These are phyloP conservation scores for Dothistroma septosporum DNA, from an alignment of 2,329 filamentous ascomycete species.

Conservation along the genomic window DNA sequence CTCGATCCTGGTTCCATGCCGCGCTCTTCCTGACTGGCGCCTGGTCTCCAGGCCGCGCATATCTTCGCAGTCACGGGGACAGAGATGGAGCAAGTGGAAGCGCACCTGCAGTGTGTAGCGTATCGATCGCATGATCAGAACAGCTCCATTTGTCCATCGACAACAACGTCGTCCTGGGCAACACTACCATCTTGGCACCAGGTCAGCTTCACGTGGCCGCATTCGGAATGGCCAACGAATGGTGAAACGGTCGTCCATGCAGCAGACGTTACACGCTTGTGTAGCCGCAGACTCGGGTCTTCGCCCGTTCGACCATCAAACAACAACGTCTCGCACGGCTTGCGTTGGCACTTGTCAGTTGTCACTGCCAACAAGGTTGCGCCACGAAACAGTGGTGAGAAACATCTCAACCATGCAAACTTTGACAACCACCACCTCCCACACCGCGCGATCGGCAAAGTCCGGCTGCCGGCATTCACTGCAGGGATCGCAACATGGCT, in stretches of 20 bases:
- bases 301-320: conserved; percentile 1
- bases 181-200: not conserved
- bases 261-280: conserved; percentile 3
- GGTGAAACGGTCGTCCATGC: conserved; percentile 6
- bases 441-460: not conserved
- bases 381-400: not conserved
- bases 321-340: not conserved
- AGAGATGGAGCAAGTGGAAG: not conserved
- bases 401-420: not conserved
- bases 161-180: not conserved
- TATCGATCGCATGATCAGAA: not conserved
- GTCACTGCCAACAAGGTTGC: not conserved
- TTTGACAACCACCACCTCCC: not conserved
- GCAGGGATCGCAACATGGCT: conserved; percentile 1
- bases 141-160: not conserved
- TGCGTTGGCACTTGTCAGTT: not conserved
- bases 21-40: conserved; percentile 19
- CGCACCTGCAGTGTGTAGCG: too few species aligned
- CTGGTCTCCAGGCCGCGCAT: not conserved
- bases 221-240: conserved; percentile 4
- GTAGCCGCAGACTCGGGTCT: not conserved
- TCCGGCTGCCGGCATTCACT: not conserved
- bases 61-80: not conserved
- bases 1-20: conserved; percentile 17
- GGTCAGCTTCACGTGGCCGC: conserved; percentile 7